Evolutionary conservation across 805 yeast species (phyloP), one percentile per base, ranked within the genome.

Genomic region (Isabelozyma pseudorhagii): DNA sequence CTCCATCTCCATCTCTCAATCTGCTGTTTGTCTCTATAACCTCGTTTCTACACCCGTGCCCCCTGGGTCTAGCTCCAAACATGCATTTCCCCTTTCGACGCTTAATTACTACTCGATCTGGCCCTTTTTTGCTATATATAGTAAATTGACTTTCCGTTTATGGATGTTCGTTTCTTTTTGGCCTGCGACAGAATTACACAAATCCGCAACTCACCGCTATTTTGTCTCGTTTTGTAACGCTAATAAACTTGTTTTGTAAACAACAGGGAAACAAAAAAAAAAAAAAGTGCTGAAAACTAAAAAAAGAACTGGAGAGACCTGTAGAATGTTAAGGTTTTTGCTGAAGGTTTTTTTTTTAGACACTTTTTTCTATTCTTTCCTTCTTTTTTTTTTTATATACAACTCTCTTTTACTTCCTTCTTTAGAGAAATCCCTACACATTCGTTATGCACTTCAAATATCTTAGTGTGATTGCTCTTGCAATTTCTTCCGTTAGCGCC

Each of bases 401-500:
- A 38, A 17, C 44, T 27, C 39, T 17, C 42, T 40, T 46, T 25
- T 43, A 29, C 18, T 14, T 49, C 42, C 18, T 41, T 10, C 38
- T 31, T 38, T 21, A 21, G 25, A 21, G 25, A 15, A 15, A 11
- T 11, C 15, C 21, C 42, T 46, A 14, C 15, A 44, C 53, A 40
- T 44, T 53, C 54, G 54, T 45, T 50, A 83, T 58, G 78, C 75
- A 54, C 62, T 59, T 62, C 56, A 69, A 71, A 64, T 66, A 68
- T 50, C 65, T 77, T 54, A 64, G 77, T 60, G 68, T 77, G 47
- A 63, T 79, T 50, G 79, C 85, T 48, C 70, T 81, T 45, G 75
- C 78, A 46, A 62, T 77, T 44, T 61, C 82, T 13, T 69, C 80
- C 36, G 84, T 69, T 52, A 61, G 72, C 47, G 91, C 89, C 55